Base-by-base conservation (phyloP, 768 basidiomycete species). In the Boletus rubroflammeus region DNA sequence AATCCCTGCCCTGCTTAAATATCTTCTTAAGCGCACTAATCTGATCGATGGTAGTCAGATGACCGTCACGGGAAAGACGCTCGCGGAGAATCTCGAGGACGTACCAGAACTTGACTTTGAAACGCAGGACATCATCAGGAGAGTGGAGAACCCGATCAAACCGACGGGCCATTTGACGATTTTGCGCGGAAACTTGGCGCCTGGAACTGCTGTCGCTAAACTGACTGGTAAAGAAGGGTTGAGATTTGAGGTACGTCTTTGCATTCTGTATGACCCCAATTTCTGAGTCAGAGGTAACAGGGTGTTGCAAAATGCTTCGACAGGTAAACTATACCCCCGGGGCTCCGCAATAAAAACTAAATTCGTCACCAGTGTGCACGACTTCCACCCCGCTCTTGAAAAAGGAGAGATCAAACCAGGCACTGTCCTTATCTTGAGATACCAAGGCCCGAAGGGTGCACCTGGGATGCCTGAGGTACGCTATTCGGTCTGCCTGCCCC, bases 211-310 rank as follows among this genome's bases (percentile, higher is more conserved):
- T 28, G 93, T 98, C 19, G 91, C 93, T 15, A 98, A 98, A 72
- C 75, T 97, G 57, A 96, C 94, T 6, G 93, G 94, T 14, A 94
- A 95, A 72, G 94, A 97, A 72, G 94, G 94, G 5, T 70, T 83
- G 48, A 78, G 73, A 21, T 97, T 97, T 60, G 88, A 91, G 77
- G 89, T 88, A 43, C 41, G 73, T 54, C 56, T 47, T 39, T 40
- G 3, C 43, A 36, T 29, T 39, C 42, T 14, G n/a, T 29, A 25
- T 34, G 25, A 29, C 8, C 29, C 7, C 17, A 15, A 28, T 42
- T 35, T 32, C 51, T 61, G 28, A 53, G 46, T 31, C 31, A 40
- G 43, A 28, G 31, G 50, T 39, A 42, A 38, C 39, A 89, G 83
- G 90, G 90, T 48, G 69, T 75, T 23, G 90, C 90, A 13, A 87